These are phyloP conservation scores for Pyrenula massariospora DNA, from an alignment of 495 filamentous ascomycete genomes.

Conservation along the genomic window DNA sequence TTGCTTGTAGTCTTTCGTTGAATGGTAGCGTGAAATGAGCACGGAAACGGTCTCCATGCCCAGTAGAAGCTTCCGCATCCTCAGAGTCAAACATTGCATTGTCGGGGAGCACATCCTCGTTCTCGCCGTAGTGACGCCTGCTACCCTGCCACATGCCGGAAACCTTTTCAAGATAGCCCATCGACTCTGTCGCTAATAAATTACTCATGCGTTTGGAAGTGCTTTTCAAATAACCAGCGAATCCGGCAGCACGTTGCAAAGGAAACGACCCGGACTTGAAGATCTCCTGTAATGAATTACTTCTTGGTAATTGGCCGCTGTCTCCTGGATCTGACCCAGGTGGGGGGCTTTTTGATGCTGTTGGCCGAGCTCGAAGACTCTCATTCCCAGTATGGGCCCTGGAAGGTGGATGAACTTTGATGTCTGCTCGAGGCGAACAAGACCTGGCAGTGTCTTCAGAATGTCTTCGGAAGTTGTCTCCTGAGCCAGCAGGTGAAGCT, in stretches of 20 bases:
- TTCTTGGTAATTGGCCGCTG: conserved; percentile 12
- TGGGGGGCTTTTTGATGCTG: conserved; percentile 7
- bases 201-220: conserved; percentile 72
- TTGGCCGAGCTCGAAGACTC: conserved; percentile 5
- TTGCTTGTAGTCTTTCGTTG: conserved; percentile 76
- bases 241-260: conserved; percentile 70
- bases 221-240: conserved; percentile 73
- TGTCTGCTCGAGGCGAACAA: conserved; percentile 9
- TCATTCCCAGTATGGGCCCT: not conserved
- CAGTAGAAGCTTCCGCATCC: conserved; percentile 47
- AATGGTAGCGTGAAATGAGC: conserved; percentile 80
- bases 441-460: conserved; percentile 33
- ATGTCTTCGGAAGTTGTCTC: conserved; percentile 16
- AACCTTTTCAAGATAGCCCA: conserved; percentile 95
- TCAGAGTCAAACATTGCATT: conserved; percentile 51
- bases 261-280: conserved; percentile 68
- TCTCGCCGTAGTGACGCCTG: conserved; percentile 75
- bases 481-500: conserved; percentile 15
- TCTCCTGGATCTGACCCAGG: conserved; percentile 12
- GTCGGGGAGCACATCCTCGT: conserved; percentile 53
- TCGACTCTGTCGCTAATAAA: conserved; percentile 81
- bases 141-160: conserved; percentile 96
- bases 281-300: conserved; percentile 50
- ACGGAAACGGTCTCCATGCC: conserved; percentile 68
- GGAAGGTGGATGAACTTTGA: conserved; percentile 4